These are phyloP conservation scores for Graphilbum sp. DNA, from an alignment of 2,329 filamentous ascomycete genomes.

Conservation along the genomic window DNA sequence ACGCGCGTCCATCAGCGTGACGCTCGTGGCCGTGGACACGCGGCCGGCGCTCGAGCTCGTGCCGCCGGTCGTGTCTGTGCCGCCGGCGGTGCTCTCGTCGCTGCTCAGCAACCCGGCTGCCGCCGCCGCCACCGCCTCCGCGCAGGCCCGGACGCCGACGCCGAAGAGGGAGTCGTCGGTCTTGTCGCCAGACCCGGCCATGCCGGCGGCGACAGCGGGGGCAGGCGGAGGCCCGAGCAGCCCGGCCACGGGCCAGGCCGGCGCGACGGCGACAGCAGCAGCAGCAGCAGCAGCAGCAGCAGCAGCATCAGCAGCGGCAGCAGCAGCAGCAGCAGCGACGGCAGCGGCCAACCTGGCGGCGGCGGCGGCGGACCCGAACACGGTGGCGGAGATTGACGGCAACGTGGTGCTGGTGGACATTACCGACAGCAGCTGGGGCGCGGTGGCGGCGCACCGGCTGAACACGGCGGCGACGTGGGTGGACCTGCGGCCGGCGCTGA, in stretches of 20 bases:
- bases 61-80: constrained; percentile 34
- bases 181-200: constrained; percentile 46
- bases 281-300: background rate
- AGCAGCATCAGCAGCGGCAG: background rate
- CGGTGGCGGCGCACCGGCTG: constrained; percentile 50
- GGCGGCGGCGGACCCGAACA: constrained; percentile 18
- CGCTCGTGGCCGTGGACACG: constrained; percentile 48
- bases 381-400: constrained; percentile 22
- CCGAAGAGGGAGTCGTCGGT: constrained; percentile 48
- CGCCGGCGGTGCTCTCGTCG: constrained; percentile 24
- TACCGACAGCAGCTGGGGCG: constrained; percentile 62
- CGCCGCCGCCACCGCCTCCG: constrained; percentile 22
- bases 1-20: constrained; percentile 34
- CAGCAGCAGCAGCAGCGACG: constrained; percentile 14
- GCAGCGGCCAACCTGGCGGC: constrained; percentile 6
- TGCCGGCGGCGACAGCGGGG: constrained; percentile 27
- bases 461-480: constrained; percentile 40
- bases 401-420: constrained; percentile 57
- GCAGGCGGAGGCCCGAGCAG: constrained; percentile 21
- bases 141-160: constrained; percentile 51
- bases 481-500: constrained; percentile 39
- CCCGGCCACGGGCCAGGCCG: background rate
- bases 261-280: background rate
- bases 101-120: constrained; percentile 13
- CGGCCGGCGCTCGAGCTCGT: constrained; percentile 47